A percentile compares a stretch with the other conserved stretches of the same genome.
Evolutionary conservation across 192 early-diverging fungal genomes (phyloP).

Genomic region (Coemansia sp.): DNA sequence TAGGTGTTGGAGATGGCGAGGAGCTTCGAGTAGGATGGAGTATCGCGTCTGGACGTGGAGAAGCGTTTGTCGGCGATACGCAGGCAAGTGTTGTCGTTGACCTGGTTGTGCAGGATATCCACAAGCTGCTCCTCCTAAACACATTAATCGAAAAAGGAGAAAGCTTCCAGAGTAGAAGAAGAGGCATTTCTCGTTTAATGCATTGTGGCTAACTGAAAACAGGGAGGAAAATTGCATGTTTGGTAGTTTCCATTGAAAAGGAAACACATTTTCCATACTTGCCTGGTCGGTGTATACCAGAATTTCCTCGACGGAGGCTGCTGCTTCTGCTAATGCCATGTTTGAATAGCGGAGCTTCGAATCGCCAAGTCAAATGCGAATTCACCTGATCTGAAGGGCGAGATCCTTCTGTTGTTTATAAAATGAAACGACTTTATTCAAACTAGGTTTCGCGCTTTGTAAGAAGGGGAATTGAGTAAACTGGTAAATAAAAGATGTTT

Average conservation of each 20-base stretch:
- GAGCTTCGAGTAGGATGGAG: slow-evolving; percentile 56
- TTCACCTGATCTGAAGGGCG: background rate
- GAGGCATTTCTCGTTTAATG: background rate
- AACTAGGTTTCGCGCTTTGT: background rate
- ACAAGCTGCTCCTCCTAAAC: slow-evolving; percentile 46
- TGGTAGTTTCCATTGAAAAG: background rate
- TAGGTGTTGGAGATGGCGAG: slow-evolving; percentile 66
- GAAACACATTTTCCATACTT: slow-evolving; percentile 1
- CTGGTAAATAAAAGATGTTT: background rate
- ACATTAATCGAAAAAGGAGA: background rate
- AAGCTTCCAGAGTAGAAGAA: background rate
- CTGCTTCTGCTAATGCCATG: slow-evolving; percentile 12
- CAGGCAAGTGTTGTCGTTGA: slow-evolving; percentile 45
- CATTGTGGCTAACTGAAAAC: background rate
- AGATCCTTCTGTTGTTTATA: no score
- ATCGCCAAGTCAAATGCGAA: background rate
- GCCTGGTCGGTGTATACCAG: slow-evolving; percentile 34
- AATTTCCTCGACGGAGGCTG: slow-evolving; percentile 25
- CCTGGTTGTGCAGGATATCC: slow-evolving; percentile 43
- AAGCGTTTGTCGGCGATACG: slow-evolving; percentile 41
- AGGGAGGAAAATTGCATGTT: background rate
- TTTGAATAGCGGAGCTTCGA: background rate
- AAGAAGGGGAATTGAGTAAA: background rate
- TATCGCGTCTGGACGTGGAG: slow-evolving; percentile 34
- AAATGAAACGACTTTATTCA: background rate